Conservation (phyloP, 176 grass and related monocot species). For the Olyra latifolia region DNA sequence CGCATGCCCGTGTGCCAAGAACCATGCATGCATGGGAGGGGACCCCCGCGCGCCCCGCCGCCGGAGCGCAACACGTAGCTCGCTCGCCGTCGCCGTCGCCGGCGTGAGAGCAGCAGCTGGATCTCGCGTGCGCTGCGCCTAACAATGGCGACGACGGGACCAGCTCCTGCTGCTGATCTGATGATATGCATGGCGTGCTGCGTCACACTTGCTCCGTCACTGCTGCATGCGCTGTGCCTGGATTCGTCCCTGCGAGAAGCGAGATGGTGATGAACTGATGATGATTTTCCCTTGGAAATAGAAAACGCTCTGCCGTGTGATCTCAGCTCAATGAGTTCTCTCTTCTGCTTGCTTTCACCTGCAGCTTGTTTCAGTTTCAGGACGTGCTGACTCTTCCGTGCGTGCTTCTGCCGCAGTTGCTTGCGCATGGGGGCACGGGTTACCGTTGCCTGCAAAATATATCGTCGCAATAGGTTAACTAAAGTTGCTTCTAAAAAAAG, state of each 20-base stretch:
- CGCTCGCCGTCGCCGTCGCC: too few relatives aligned
- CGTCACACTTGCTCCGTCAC: neutral
- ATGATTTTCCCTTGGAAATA: neutral
- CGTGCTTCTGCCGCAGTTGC: neutral
- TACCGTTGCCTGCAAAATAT: neutral
- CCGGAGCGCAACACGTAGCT: neutral
- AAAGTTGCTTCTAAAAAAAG: too few relatives aligned
- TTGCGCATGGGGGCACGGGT: too few relatives aligned
- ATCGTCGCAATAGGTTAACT: too few relatives aligned
- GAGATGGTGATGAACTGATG: too few relatives aligned
- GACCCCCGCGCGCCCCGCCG: neutral
- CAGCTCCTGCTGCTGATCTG: neutral
- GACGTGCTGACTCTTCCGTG: neutral
- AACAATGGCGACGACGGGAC: too few relatives aligned
- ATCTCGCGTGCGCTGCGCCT: neutral
- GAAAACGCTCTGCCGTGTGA: neutral
- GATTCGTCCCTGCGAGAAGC: neutral
- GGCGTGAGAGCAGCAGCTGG: neutral
- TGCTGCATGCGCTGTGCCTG: neutral
- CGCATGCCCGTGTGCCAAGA: neutral
- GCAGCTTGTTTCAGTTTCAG: neutral
- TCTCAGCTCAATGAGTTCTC: neutral
- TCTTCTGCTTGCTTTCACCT: neutral
- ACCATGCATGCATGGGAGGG: neutral
- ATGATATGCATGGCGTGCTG: neutral